Evolutionary conservation across 257 asterid species (phyloP).

Genomic region (Lantana camara): DNA sequence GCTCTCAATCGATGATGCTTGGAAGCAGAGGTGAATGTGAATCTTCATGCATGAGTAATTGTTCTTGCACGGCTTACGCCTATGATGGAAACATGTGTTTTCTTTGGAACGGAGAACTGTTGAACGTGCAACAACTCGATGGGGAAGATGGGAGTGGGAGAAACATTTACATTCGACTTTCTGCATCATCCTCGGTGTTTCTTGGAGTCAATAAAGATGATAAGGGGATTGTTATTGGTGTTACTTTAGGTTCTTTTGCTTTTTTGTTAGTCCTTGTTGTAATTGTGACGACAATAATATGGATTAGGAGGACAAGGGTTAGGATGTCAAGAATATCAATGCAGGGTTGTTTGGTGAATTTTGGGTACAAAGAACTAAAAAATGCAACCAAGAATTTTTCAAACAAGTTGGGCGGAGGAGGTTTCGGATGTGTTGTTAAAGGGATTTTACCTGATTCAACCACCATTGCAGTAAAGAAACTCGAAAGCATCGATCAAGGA

Average conservation of each 20-base stretch:
- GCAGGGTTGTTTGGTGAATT: constrained; percentile 20
- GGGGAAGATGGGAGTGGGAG: constrained; percentile 21
- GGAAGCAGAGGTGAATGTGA: constrained; percentile 25
- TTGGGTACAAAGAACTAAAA: constrained; percentile 29
- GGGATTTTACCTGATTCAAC: constrained; percentile 23
- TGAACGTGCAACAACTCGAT: constrained; percentile 13
- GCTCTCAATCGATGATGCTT: not conserved
- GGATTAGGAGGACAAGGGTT: constrained; percentile 3
- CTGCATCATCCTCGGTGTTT: constrained; percentile 21
- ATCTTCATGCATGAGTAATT: constrained; percentile 26
- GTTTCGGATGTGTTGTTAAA: constrained; percentile 35
- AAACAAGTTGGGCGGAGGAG: no score
- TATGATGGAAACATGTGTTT: no score
- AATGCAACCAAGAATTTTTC: no score
- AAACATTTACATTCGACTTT: constrained; percentile 22
- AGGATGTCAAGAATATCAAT: constrained; percentile 1
- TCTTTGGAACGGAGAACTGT: constrained; percentile 23
- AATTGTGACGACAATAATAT: not conserved
- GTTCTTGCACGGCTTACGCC: no score
- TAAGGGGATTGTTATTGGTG: not conserved
- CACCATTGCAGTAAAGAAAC: constrained; percentile 28
- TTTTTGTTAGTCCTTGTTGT: not conserved
- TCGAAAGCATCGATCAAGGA: no score
- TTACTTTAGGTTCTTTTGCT: constrained; percentile 20
- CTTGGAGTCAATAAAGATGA: not conserved